Evolutionary conservation across 306 rosid genomes (phyloP).

Genomic region (Medicago ruthenica): DNA sequence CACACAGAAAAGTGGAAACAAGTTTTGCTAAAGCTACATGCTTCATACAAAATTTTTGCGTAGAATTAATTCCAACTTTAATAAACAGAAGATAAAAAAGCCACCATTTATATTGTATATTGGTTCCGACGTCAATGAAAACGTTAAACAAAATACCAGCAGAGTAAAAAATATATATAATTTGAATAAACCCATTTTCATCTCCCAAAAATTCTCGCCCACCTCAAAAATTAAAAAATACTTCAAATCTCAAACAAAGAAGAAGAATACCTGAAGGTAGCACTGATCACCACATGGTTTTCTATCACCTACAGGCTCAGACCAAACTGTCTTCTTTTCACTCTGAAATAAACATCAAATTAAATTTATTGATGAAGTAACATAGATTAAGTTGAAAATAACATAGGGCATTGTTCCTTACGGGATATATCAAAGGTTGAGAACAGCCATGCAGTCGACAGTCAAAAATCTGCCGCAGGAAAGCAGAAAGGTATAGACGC

Average conservation of each 20-base stretch:
- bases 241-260: slow-evolving; percentile 34
- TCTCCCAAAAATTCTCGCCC: slow-evolving; percentile 31
- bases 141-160: slow-evolving; percentile 32
- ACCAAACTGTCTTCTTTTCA: slow-evolving; percentile 78
- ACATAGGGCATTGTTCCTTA: slow-evolving; percentile 53
- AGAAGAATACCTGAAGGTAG: slow-evolving; percentile 73
- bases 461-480: slow-evolving; percentile 81
- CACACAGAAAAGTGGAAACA: slow-evolving; percentile 33
- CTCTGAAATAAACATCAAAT: slow-evolving; percentile 59
- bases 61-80: slow-evolving; percentile 27
- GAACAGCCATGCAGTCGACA: slow-evolving; percentile 96
- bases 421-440: slow-evolving; percentile 76
- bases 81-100: slow-evolving; percentile 28
- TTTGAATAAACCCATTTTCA: slow-evolving; percentile 14
- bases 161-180: neutral
- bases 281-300: slow-evolving; percentile 90
- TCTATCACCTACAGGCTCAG: slow-evolving; percentile 70
- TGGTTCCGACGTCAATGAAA: slow-evolving; percentile 25
- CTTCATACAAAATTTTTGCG: neutral
- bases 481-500: slow-evolving; percentile 47
- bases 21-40: slow-evolving; percentile 26
- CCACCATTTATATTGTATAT: slow-evolving; percentile 26
- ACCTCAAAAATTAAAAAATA: slow-evolving; percentile 30
- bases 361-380: slow-evolving; percentile 42
- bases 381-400: slow-evolving; percentile 13